phyloP scores from a whole-genome alignment of 331 rosid genomes.

The Arachis monticola region DNA sequence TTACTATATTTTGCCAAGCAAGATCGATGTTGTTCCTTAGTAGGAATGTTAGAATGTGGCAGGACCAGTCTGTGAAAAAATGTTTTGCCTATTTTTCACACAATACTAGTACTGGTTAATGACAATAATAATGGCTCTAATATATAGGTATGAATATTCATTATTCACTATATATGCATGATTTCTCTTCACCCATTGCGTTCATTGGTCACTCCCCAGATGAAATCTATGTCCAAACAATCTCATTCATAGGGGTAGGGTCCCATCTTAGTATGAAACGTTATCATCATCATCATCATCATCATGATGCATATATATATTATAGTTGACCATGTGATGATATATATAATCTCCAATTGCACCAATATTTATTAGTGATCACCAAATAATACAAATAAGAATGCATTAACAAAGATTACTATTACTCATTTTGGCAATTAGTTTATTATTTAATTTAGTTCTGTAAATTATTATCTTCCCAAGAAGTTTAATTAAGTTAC shows the following conservation, averaged over 20 bases:
- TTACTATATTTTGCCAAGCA: constrained; percentile 30
- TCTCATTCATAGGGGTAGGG: constrained; percentile 20
- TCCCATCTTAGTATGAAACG: constrained; percentile 35
- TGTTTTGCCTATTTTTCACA: constrained; percentile 53
- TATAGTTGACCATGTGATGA: neutral
- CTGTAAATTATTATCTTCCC: neutral
- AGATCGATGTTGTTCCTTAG: constrained; percentile 22
- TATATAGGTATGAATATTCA: too few species aligned
- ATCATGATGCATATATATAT: neutral
- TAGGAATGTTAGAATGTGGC: constrained; percentile 50
- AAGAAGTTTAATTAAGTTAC: neutral
- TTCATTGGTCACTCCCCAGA: constrained; percentile 50
- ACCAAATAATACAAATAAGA: neutral
- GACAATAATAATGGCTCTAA: constrained; percentile 5
- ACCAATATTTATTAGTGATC: neutral
- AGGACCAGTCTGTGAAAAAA: constrained; percentile 37
- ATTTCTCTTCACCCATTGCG: constrained; percentile 32
- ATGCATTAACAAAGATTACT: neutral
- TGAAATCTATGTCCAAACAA: constrained; percentile 28
- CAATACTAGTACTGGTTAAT: constrained; percentile 30
- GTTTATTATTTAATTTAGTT: neutral
- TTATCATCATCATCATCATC: constrained; percentile 25
- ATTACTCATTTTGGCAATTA: neutral
- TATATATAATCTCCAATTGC: neutral
- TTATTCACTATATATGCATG: constrained; percentile 8